Percentiles rank a stretch among this genome's conserved stretches.
phyloP scores from a whole-genome alignment of 2,329 filamentous ascomycete genomes.

The Aspergillus sp. region DNA sequence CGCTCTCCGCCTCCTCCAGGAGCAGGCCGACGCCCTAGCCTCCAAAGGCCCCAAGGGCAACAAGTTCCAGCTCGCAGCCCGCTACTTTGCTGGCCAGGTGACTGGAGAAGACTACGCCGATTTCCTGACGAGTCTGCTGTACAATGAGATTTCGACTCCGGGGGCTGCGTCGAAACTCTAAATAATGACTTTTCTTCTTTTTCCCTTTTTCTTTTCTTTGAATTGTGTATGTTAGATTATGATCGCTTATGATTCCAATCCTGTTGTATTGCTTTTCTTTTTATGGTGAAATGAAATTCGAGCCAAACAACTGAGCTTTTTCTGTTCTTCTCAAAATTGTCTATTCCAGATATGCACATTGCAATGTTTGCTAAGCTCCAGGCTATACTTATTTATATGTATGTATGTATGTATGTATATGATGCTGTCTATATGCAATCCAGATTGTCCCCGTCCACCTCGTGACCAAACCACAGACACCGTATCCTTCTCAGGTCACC shows the following conservation, averaged over 20 bases:
- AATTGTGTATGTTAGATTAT: slow-evolving; percentile 11
- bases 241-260: slow-evolving; percentile 4
- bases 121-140: slow-evolving; percentile 85
- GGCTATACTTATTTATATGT: background rate
- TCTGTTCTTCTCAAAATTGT: background rate
- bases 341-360: background rate
- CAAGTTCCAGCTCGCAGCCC: slow-evolving; percentile 86
- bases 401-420: background rate
- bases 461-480: no score
- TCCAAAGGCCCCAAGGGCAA: slow-evolving; percentile 81
- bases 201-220: background rate
- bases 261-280: background rate
- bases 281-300: background rate
- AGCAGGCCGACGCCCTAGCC: slow-evolving; percentile 77
- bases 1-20: slow-evolving; percentile 80
- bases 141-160: slow-evolving; percentile 64
- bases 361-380: background rate
- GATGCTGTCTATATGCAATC: background rate
- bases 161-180: slow-evolving; percentile 71
- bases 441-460: background rate
- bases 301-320: background rate
- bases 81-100: slow-evolving; percentile 91
- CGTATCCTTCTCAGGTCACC: background rate
- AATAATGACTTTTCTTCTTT: slow-evolving; percentile 20
- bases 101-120: slow-evolving; percentile 98